These are phyloP conservation scores for Backusella psychrophila DNA, from an alignment of 192 early-diverging fungal species.

Conservation along the genomic window DNA sequence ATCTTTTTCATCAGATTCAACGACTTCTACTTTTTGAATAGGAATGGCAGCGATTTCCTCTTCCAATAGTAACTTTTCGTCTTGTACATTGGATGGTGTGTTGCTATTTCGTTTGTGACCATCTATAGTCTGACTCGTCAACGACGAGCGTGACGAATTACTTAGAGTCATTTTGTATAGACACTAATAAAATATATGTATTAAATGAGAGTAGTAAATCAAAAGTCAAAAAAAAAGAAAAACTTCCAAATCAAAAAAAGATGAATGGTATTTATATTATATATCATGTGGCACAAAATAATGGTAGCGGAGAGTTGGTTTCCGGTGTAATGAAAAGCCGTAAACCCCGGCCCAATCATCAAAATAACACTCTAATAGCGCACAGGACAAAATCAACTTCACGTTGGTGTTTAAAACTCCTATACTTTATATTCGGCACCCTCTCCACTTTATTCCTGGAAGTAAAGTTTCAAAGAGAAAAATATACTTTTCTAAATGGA, in stretches of 20 bases:
- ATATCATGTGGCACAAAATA: background rate
- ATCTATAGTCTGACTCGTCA: conserved; percentile 7
- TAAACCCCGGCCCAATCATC: background rate
- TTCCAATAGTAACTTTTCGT: conserved; percentile 2
- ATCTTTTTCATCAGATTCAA: background rate
- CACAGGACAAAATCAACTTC: conserved; percentile 4
- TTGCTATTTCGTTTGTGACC: background rate
- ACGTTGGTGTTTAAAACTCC: background rate
- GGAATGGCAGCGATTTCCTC: background rate
- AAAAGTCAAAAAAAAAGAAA: background rate
- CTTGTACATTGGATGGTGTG: background rate
- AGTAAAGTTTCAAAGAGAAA: background rate
- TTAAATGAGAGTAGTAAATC: background rate
- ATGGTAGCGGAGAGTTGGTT: background rate
- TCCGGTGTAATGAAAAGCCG: background rate
- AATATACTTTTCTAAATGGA: background rate
- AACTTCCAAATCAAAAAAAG: background rate
- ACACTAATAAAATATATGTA: background rate
- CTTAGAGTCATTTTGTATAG: background rate
- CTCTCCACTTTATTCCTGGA: background rate
- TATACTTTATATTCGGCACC: background rate
- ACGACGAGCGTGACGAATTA: conserved; percentile 5
- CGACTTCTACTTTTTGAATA: background rate
- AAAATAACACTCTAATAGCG: background rate
- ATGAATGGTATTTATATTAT: conserved; percentile 2